Base-by-base conservation (phyloP, 2,329 filamentous ascomycete species). In the Calonectria multiphialidica region DNA sequence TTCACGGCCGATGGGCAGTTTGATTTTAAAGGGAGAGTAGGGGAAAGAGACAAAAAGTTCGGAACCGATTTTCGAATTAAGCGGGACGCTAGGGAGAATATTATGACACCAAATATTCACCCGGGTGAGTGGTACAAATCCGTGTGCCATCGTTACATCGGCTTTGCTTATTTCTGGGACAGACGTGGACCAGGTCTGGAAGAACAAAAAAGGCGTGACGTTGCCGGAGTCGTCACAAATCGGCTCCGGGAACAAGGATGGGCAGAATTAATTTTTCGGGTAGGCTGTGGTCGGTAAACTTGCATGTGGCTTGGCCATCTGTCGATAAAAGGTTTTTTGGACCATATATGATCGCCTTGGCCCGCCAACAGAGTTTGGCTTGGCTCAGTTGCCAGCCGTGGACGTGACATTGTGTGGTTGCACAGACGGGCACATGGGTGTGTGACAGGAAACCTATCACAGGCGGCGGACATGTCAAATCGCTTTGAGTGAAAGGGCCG, bases 1-100 rank as follows among this genome's bases (percentile, higher is more conserved):
- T 88, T 86, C 71, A 89, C 87, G 3, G 83, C 80, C 1, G 82
- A 85, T n/a, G 85, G 84, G 0, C 88, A 90, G 77, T 80, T 90
- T 35, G 86, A 87, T 42, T 86, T 89, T 73, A 84, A 85, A 16
- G 83, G 80, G 72, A 72, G 78, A 1, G 83, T 90, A 6, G 82
- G 82, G 0, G 83, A 86, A 15, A 82, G 89, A 49, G 88, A 90
- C 74, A 73, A 68, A 35, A 83, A 82, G 64, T 87, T 90, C 71
- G 86, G 86, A 0, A 80, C 81, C 1, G 85, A 89, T 68, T 89
- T 84, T 75, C 78, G 76, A 70, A 74, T 80, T 42, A 90, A 90
- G 82, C 83, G 75, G 72, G 83, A 87, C 75, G 75, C 83, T 2
- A 83, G 89, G 72, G 80, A 83, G 78, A 79, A 82, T 21, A 86